Evolutionary conservation across 768 basidiomycete species (phyloP), one percentile per base, ranked within the genome.

Genomic region (Pisolithus microcarpus): DNA sequence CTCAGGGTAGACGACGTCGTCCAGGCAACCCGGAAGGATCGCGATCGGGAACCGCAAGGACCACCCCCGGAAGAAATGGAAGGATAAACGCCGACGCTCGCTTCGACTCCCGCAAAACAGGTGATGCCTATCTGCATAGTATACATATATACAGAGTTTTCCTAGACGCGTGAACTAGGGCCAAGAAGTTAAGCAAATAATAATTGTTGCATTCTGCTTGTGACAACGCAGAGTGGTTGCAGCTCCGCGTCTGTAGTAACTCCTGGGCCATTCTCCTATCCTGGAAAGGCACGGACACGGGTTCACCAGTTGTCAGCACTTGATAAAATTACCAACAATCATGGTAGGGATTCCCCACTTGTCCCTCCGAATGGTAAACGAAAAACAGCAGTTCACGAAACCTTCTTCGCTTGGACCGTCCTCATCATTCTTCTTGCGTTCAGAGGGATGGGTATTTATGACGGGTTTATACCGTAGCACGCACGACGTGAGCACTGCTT

Each of bases 1-100:
- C 78, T 95, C 23, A 85, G 92, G 24, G 92, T 96, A 1, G 94
- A 96, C 64, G 92, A 96, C 59, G 89, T 97, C 50, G 91, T 96
- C 8, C 87, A 90, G 66, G 89, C 89, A n/a, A 77, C 82, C 8
- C 76, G 88, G 51, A 85, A 87, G 64, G 87, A 90, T 11, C 72
- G 72, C 57, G 31, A 64, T 52, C 65, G 60, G 43, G 81, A 84
- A 48, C 78, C 79, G 57, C 64, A 67, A 49, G 71, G 66, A 11
- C 73, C 77, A 5, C 71, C 74, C 13, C 80, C 77, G 7, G 80
- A 83, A 58, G 83, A 85, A 60, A 79, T 81, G 75, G 51, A 55
- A 45, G 54, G 65, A 26, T 42, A 60, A 44, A 30, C 6, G 28
- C 7, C 11, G 8, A 15, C 16, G 9, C 13, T 5, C 34, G 5